A percentile compares a stretch with the other conserved stretches of the same genome.
Conservation (phyloP, 257 asterid species). For the Orobanche coerulescens region DNA sequence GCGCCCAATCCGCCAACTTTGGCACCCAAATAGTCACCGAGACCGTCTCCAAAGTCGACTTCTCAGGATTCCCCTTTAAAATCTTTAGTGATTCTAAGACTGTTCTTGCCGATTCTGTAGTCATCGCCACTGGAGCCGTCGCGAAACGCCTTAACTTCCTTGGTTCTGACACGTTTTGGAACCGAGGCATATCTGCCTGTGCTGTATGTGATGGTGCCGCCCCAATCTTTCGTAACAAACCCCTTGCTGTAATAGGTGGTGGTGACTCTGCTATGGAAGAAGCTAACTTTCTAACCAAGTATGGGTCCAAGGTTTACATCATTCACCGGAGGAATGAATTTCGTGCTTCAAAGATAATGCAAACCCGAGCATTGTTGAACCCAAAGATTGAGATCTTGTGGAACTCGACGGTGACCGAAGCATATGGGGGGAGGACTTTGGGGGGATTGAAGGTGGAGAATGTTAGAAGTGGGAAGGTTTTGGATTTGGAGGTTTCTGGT, state of each 20-base stretch:
- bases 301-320: constrained; percentile 75
- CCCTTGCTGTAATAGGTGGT: constrained; percentile 86
- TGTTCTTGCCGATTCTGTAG: constrained; percentile 68
- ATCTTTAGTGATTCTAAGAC: constrained; percentile 43
- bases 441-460: constrained; percentile 75
- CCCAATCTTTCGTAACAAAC: constrained; percentile 71
- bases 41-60: constrained; percentile 62
- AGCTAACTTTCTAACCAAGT: constrained; percentile 74
- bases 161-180: constrained; percentile 78
- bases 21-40: constrained; percentile 66
- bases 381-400: constrained; percentile 64
- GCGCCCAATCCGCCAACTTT: constrained; percentile 54
- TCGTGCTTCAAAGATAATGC: constrained; percentile 92
- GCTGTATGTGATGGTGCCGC: constrained; percentile 97
- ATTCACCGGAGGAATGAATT: constrained; percentile 75
- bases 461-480: constrained; percentile 47
- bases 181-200: constrained; percentile 85
- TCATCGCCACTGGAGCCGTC: constrained; percentile 81
- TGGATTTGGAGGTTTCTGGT: constrained; percentile 59
- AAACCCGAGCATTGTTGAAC: constrained; percentile 48
- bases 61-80: constrained; percentile 48
- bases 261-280: constrained; percentile 99
- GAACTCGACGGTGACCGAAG: constrained; percentile 68
- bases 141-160: constrained; percentile 61
- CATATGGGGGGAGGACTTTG: constrained; percentile 58